A percentile compares a stretch with the other conserved stretches of the same genome.
phyloP scores from a whole-genome alignment of 2,329 filamentous ascomycete genomes.

The Zymoseptoria brevis region DNA sequence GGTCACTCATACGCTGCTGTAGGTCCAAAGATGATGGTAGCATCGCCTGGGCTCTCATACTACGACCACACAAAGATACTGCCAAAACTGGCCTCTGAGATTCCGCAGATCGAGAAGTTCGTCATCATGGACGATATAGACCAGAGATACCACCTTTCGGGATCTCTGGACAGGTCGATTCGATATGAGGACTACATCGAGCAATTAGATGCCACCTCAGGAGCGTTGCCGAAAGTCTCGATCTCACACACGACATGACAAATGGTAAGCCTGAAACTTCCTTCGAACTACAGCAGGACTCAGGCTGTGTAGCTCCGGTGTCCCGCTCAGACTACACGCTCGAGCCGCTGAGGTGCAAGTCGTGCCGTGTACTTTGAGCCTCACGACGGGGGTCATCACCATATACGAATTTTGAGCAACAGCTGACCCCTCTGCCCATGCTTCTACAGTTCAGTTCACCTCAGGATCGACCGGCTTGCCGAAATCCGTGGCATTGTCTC shows the following conservation, averaged over 20 bases:
- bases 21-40: constrained; percentile 63
- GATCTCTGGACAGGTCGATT: constrained; percentile 11
- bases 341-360: too few species aligned
- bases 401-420: too few species aligned
- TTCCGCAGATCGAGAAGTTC: constrained; percentile 41
- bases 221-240: constrained; percentile 14
- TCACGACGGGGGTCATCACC: too few species aligned
- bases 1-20: constrained; percentile 1
- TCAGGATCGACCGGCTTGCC: constrained; percentile 57
- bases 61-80: constrained; percentile 54
- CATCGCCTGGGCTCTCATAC: constrained; percentile 55
- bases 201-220: constrained; percentile 11
- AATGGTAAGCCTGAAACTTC: constrained; percentile 2
- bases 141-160: constrained; percentile 17
- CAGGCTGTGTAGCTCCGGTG: too few species aligned
- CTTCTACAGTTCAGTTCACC: constrained; percentile 45
- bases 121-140: constrained; percentile 41
- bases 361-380: too few species aligned
- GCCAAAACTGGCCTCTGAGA: constrained; percentile 35
- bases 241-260: constrained; percentile 26
- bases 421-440: too few species aligned
- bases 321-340: too few species aligned
- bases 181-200: constrained; percentile 21
- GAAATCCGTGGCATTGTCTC: constrained; percentile 61
- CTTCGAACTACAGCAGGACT: too few species aligned